Base-by-base conservation (phyloP, 1,284 basidiomycete genomes). In the Termitomyces sp. region DNA sequence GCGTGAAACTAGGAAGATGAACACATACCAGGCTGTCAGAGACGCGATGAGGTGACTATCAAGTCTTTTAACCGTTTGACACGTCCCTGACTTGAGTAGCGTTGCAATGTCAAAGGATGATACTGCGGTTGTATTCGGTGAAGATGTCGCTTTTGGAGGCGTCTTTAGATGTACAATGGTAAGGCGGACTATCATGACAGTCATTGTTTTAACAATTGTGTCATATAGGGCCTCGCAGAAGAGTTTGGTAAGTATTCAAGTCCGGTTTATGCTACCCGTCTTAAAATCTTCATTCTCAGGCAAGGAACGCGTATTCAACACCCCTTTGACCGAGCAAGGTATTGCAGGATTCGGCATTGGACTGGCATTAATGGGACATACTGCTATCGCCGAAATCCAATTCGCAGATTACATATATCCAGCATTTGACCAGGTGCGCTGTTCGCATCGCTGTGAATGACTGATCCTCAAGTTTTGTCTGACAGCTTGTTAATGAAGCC, bases 341-440 rank as follows among this genome's bases (percentile, higher is more conserved):
- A 96, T 98, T 53, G 93, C 91, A 42, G 94, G 94, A 7, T 97
- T 98, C 63, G 94, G 89, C 0, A 94, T 98, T 50, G 94, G 95
- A 3, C 70, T 96, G 55, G 93, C 95, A 0, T 79, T 88, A 13
- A 95, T 97, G 84, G 94, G 94, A 0, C 92, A 94, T 53, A 94
- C 92, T 3, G 92, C 94, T 1, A 94, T 98, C 53, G 95, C 93
- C 41, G 94, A 98, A 72, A 92, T 98, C 55, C 94, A 90, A 64
- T 92, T 92, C 59, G 81, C 85, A 1, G 89, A 92, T 63, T 92
- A 94, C 67, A 94, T 94, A 56, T 93, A 78, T 66, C 93, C 93
- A 6, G 93, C 93, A 0, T 96, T 96, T 67, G 94, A 96, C 65
- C 92, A 94, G 77, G 90, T 88, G 63, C 45, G 73, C 64, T 36